Percentiles rank a stretch among this genome's conserved stretches.
phyloP scores from a whole-genome alignment of 1,139 yeast genomes.

The Taiozyma onychis region DNA sequence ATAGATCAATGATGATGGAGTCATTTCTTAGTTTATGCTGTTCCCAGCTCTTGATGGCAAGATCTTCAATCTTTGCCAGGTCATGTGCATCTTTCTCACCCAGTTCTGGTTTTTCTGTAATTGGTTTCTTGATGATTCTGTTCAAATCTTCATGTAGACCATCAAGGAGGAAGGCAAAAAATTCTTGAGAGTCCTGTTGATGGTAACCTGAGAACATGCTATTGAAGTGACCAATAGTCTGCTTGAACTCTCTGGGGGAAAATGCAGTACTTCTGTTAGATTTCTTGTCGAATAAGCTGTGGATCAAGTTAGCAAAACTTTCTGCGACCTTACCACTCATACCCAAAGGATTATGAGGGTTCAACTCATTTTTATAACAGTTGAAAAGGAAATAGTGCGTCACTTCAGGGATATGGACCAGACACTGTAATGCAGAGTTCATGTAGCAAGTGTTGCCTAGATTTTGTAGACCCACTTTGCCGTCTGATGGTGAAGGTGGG shows the following conservation, averaged over 20 bases:
- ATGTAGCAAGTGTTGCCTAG: constrained; percentile 94
- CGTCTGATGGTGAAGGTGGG: constrained; percentile 32
- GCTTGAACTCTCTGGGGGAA: constrained; percentile 71
- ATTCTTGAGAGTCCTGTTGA: constrained; percentile 96
- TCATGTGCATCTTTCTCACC: constrained; percentile 53
- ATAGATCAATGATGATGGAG: constrained; percentile 77
- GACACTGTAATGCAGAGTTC: constrained; percentile 94
- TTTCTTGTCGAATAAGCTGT: constrained; percentile 45
- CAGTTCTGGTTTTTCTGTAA: constrained; percentile 82
- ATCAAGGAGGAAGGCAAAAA: constrained; percentile 82
- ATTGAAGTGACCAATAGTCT: constrained; percentile 72
- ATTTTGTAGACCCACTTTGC: constrained; percentile 65
- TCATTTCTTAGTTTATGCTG: constrained; percentile 79
- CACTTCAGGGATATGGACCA: constrained; percentile 82
- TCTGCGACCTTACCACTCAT: constrained; percentile 75
- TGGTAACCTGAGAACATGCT: constrained; percentile 81
- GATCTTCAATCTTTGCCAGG: constrained; percentile 43
- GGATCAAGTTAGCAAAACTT: constrained; percentile 64
- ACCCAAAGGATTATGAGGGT: constrained; percentile 77
- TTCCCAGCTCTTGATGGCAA: constrained; percentile 79
- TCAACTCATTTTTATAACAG: constrained; percentile 62
- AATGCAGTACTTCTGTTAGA: constrained; percentile 22
- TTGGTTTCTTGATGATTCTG: constrained; percentile 75
- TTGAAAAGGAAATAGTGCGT: constrained; percentile 65
- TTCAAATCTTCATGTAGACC: constrained; percentile 93